Conservation (phyloP, 2,329 filamentous ascomycete genomes). For the Aspergillus neoniger region DNA sequence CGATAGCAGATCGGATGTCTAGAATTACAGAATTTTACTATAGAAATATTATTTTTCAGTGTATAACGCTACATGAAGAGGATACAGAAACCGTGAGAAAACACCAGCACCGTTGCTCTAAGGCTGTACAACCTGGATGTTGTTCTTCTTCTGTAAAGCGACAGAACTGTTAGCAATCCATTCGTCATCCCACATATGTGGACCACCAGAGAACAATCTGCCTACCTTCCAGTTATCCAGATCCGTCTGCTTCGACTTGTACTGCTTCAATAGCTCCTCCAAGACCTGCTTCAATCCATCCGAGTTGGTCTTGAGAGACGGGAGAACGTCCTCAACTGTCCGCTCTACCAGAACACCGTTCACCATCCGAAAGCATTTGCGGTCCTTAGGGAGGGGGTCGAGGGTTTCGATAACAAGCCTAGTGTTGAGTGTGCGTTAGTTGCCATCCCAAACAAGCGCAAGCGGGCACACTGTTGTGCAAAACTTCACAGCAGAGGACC, state of each 20-base stretch:
- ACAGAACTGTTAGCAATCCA: slow-evolving; percentile 11
- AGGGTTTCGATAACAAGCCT: slow-evolving; percentile 95
- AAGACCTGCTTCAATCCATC: slow-evolving; percentile 92
- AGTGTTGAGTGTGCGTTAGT: slow-evolving; percentile 13
- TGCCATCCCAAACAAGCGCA: slow-evolving; percentile 11
- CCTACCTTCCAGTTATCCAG: slow-evolving; percentile 98
- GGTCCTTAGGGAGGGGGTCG: slow-evolving; percentile 74
- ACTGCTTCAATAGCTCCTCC: slow-evolving; percentile 93
- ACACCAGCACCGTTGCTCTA: slow-evolving; percentile 17
- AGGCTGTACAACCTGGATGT: slow-evolving; percentile 52
- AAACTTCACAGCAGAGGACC: not conserved
- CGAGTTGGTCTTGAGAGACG: slow-evolving; percentile 87
- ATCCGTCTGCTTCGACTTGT: slow-evolving; percentile 91
- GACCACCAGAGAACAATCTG: slow-evolving; percentile 7
- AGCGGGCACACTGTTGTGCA: not conserved
- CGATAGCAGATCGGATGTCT: too few species aligned
- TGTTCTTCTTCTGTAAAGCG: slow-evolving; percentile 49
- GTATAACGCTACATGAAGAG: slow-evolving; percentile 5
- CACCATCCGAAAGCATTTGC: slow-evolving; percentile 98
- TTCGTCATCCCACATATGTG: too few species aligned
- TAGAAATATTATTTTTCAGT: not conserved
- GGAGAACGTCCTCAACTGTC: slow-evolving; percentile 89
- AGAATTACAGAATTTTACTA: too few species aligned
- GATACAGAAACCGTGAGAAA: not conserved
- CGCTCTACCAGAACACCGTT: slow-evolving; percentile 95